These are phyloP conservation scores for Lagerstroemia fauriei DNA, from an alignment of 441 rosid genomes.

Conservation along the genomic window DNA sequence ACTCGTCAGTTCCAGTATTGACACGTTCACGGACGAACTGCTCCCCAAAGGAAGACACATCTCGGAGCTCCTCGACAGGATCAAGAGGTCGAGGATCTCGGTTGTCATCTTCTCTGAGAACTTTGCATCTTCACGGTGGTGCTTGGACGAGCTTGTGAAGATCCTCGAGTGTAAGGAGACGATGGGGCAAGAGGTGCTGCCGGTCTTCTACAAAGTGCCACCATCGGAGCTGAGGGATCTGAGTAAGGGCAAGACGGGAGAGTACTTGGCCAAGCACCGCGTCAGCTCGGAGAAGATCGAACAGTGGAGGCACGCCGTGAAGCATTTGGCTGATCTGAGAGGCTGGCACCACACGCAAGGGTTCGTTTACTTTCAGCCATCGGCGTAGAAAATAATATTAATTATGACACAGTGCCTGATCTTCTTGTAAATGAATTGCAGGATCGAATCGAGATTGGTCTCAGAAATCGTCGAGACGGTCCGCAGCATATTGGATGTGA, in stretches of 20 bases:
- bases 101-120: not conserved
- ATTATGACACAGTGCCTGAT: no score
- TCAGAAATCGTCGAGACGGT: no score
- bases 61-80: not conserved
- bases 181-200: not conserved
- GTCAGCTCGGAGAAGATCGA: no score
- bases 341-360: no score
- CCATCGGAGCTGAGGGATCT: not conserved
- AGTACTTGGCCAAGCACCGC: not conserved
- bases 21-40: not conserved
- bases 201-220: not conserved
- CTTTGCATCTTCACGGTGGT: not conserved
- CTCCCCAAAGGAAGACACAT: not conserved
- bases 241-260: not conserved
- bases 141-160: not conserved
- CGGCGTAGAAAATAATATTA: no score
- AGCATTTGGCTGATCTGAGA: no score
- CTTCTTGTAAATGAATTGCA: no score
- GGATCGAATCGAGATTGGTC: no score
- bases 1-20: not conserved
- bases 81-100: not conserved
- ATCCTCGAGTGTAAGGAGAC: not conserved
- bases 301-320: no score
- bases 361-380: no score
- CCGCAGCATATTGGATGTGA: no score